phyloP scores from a whole-genome alignment of 75 land plant species.

The Pseudotsuga menziesii region DNA sequence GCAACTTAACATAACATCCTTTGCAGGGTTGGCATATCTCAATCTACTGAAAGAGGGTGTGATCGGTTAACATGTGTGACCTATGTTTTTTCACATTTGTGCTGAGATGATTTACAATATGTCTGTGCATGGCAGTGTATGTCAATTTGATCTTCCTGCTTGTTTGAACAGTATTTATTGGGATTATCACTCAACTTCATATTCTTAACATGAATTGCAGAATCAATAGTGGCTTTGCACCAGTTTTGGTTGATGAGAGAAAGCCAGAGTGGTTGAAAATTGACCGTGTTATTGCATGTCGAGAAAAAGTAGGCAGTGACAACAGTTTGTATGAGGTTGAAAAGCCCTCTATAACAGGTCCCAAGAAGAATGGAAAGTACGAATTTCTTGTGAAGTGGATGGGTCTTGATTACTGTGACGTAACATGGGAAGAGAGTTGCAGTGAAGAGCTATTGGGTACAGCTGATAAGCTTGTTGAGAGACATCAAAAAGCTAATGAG shows the following conservation, averaged over 20 bases:
- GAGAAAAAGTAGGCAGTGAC: constrained; percentile 4
- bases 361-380: constrained; percentile 6
- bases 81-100: background rate
- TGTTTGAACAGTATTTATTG: background rate
- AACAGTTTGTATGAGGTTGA: background rate
- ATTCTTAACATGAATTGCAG: background rate
- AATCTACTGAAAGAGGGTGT: background rate
- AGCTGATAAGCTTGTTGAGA: constrained; percentile 19
- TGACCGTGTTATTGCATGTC: constrained; percentile 36
- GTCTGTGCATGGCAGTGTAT: background rate
- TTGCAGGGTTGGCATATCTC: background rate
- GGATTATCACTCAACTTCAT: background rate
- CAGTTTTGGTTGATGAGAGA: constrained; percentile 15
- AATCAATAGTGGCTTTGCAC: background rate
- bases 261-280: constrained; percentile 35
- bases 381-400: constrained; percentile 41
- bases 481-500: constrained; percentile 21
- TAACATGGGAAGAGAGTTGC: constrained; percentile 29
- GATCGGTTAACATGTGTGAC: background rate
- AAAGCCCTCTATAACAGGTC: background rate
- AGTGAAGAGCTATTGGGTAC: constrained; percentile 19
- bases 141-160: background rate
- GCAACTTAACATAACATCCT: background rate
- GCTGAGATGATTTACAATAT: background rate
- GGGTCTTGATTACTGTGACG: constrained; percentile 27